These are phyloP conservation scores for Eutypella sp. DNA, from an alignment of 2,329 filamentous ascomycete genomes.

Conservation along the genomic window DNA sequence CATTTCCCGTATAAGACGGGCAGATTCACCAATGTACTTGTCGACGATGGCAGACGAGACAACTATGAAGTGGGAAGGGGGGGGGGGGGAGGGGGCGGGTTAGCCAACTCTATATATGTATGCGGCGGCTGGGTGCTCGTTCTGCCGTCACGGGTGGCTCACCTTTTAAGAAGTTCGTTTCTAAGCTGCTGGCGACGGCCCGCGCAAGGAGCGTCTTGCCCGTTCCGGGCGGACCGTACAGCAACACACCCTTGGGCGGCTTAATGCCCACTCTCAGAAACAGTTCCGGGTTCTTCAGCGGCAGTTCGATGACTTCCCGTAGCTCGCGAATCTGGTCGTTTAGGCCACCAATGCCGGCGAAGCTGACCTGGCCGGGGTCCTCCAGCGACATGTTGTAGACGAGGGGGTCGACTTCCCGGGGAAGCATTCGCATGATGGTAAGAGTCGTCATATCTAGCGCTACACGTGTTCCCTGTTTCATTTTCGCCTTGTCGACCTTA, in stretches of 20 bases:
- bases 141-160: no score
- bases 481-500: conserved; percentile 93
- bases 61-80: conserved; percentile 53
- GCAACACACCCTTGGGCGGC: conserved; percentile 91
- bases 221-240: conserved; percentile 94
- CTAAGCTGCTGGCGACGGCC: conserved; percentile 91
- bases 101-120: no score
- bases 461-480: conserved; percentile 97
- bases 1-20: conserved; percentile 96
- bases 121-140: no score
- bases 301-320: conserved; percentile 94
- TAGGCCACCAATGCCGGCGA: conserved; percentile 92
- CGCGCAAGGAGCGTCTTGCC: conserved; percentile 93
- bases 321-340: conserved; percentile 98
- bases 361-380: conserved; percentile 95
- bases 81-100: no score
- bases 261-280: conserved; percentile 98
- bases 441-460: conserved; percentile 99
- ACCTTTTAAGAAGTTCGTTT: conserved; percentile 99
- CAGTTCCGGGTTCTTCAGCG: conserved; percentile 96
- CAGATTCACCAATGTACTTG: conserved; percentile 99
- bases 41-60: conserved; percentile 98
- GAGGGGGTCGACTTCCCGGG: conserved; percentile 93
- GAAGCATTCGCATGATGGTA: conserved; percentile 99
- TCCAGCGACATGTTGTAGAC: conserved; percentile 99